These are phyloP conservation scores for Penicillium sp. DNA, from an alignment of 2,329 filamentous ascomycete species.

Conservation along the genomic window DNA sequence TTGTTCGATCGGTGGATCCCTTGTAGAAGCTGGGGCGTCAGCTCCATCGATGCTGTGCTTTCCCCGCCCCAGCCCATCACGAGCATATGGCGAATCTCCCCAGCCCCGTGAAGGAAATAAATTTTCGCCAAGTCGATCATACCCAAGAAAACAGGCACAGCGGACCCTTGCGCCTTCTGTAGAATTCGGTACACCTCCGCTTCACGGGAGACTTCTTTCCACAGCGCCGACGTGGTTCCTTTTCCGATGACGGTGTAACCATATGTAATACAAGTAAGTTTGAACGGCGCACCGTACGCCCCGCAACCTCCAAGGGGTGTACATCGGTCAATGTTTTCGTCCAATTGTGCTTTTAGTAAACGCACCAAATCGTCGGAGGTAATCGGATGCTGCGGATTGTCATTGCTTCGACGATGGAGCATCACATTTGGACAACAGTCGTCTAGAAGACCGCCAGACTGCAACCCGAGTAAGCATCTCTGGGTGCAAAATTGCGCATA, in stretches of 20 bases:
- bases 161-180: background rate
- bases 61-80: background rate
- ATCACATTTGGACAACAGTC: conserved; percentile 21
- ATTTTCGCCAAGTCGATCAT: background rate
- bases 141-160: background rate
- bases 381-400: conserved; percentile 13
- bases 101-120: background rate
- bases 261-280: conserved; percentile 21
- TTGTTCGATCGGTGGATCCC: background rate
- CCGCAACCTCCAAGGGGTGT: conserved; percentile 21
- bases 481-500: conserved; percentile 24
- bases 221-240: conserved; percentile 20
- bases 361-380: conserved; percentile 12
- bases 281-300: conserved; percentile 24
- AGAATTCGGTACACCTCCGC: background rate
- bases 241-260: conserved; percentile 28
- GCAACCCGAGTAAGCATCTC: conserved; percentile 23
- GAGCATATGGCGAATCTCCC: background rate
- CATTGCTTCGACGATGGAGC: conserved; percentile 7
- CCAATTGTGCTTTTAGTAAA: conserved; percentile 21
- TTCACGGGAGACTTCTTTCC: conserved; percentile 1
- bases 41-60: background rate
- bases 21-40: background rate
- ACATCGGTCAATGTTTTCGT: conserved; percentile 23
- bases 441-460: conserved; percentile 16